phyloP scores from a whole-genome alignment of 257 asterid genomes.

The Nicotiana tabacum region DNA sequence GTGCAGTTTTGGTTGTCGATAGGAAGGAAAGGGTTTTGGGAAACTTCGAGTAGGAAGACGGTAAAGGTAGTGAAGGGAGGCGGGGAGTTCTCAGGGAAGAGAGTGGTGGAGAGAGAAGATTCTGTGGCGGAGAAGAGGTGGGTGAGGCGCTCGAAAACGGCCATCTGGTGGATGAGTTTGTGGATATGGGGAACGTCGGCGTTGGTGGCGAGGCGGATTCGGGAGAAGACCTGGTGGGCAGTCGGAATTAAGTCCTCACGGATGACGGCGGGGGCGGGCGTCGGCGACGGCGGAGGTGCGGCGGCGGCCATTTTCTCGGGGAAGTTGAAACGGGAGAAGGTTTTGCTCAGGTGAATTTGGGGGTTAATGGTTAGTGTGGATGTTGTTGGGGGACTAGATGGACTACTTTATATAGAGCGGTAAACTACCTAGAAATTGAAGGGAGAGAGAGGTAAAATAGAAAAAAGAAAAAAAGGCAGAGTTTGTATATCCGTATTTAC shows the following conservation, averaged over 20 bases:
- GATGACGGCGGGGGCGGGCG: slow-evolving; percentile 18
- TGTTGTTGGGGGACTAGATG: background rate
- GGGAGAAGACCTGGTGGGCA: slow-evolving; percentile 24
- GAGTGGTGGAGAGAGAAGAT: slow-evolving; percentile 37
- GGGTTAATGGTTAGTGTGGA: background rate
- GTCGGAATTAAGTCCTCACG: slow-evolving; percentile 10
- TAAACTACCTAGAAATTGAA: too few species aligned
- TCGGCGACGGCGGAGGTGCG: slow-evolving; percentile 36
- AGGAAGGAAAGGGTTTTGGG: slow-evolving; percentile 25
- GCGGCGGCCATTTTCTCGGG: slow-evolving; percentile 33
- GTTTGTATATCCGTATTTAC: too few species aligned
- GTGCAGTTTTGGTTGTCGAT: background rate
- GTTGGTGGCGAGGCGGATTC: slow-evolving; percentile 34
- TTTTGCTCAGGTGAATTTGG: background rate
- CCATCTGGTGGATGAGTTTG: slow-evolving; percentile 48
- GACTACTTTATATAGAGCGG: background rate
- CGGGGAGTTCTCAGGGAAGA: slow-evolving; percentile 23
- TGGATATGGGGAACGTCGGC: slow-evolving; percentile 39
- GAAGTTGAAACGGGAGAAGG: background rate
- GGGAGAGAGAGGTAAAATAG: too few species aligned
- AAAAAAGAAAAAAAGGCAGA: too few species aligned
- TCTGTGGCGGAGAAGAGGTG: slow-evolving; percentile 38
- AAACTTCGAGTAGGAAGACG: slow-evolving; percentile 45
- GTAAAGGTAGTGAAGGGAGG: slow-evolving; percentile 41
- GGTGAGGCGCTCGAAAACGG: slow-evolving; percentile 37